A percentile compares a stretch with the other conserved stretches of the same genome.
Evolutionary conservation across 2,329 filamentous ascomycete genomes (phyloP).

Genomic region (Colletotrichum shisoi): DNA sequence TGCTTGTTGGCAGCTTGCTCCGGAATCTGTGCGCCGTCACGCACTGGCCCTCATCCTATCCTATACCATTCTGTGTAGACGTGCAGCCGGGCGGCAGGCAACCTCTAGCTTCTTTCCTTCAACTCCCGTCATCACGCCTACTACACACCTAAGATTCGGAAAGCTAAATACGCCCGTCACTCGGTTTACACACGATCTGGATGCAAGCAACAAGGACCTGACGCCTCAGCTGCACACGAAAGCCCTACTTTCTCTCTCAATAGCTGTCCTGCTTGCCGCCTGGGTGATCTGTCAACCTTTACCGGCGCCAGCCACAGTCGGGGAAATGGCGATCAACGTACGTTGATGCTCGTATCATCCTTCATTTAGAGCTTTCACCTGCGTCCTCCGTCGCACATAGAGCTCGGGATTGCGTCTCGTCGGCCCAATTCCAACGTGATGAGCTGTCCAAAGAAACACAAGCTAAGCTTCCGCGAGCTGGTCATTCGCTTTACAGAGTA

Average conservation of each 20-base stretch:
- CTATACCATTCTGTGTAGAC: not conserved
- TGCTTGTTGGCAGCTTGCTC: not conserved
- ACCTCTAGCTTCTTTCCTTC: not conserved
- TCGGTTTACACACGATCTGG: slow-evolving; percentile 4
- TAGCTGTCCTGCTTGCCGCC: not conserved
- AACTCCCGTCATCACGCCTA: not conserved
- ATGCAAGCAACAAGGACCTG: slow-evolving; percentile 2
- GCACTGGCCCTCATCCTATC: not conserved
- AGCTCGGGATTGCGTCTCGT: not conserved
- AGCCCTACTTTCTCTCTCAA: no score
- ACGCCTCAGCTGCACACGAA: not conserved
- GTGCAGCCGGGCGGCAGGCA: not conserved
- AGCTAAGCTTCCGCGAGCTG: not conserved
- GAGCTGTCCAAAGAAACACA: slow-evolving; percentile 4
- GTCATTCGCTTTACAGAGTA: not conserved
- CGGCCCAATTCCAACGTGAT: not conserved
- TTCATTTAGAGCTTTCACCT: not conserved
- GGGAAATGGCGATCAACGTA: slow-evolving; percentile 2
- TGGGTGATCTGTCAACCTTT: not conserved
- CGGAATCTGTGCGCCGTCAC: not conserved
- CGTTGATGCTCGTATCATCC: slow-evolving; percentile 2
- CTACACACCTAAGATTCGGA: not conserved
- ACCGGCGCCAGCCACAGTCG: not conserved
- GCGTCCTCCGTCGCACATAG: not conserved
- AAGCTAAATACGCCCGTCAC: not conserved